A percentile compares a stretch with the other conserved stretches of the same genome.
phyloP scores from a whole-genome alignment of 1,139 yeast genomes.

The Hansenula sp. region DNA sequence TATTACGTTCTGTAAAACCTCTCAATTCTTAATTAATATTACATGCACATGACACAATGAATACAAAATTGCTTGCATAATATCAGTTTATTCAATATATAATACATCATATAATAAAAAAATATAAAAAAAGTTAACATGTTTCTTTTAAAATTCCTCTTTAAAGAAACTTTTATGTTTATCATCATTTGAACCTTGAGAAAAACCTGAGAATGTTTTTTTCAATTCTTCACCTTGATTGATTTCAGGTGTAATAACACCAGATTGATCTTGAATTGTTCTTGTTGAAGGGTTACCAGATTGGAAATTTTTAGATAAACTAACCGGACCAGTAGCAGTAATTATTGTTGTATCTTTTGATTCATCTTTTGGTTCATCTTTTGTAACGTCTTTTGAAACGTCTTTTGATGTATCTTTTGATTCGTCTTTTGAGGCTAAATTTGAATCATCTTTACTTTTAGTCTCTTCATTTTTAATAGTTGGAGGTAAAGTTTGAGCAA shows the following conservation, averaged over 20 bases:
- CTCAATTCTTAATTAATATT: no score
- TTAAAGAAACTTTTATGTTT: constrained; percentile 22
- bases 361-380: constrained; percentile 1
- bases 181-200: constrained; percentile 31
- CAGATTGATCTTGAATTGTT: constrained; percentile 12
- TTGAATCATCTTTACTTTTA: no score
- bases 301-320: not conserved
- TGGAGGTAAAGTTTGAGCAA: constrained; percentile 26
- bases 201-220: constrained; percentile 35
- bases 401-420: constrained; percentile 8
- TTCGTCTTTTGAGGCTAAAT: constrained; percentile 3
- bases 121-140: not conserved
- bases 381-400: no score
- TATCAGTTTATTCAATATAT: not conserved
- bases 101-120: not conserved
- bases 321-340: constrained; percentile 3
- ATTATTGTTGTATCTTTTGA: constrained; percentile 7
- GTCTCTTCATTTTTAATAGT: constrained; percentile 7
- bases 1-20: no score
- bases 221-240: constrained; percentile 24
- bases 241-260: constrained; percentile 3
- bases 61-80: no score
- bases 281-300: constrained; percentile 5
- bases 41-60: no score
- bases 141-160: constrained; percentile 9